Conservation (phyloP, 352 stramenopile species). For the Peronosclerospora sorghi region DNA sequence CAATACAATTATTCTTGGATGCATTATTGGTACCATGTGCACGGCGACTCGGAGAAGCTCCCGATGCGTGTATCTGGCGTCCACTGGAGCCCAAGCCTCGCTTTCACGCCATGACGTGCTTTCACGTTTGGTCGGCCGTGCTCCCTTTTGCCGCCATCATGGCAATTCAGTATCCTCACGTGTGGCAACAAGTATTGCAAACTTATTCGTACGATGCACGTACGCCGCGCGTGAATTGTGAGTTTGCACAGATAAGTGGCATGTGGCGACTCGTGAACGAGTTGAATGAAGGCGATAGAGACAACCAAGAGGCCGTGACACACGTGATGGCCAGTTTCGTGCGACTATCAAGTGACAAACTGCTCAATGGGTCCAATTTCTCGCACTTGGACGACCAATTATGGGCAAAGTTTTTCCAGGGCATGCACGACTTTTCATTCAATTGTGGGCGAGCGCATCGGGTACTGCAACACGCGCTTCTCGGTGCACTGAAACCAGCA, state of each 20-base stretch:
- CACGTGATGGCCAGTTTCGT: slow-evolving; percentile 19
- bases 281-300: slow-evolving; percentile 14
- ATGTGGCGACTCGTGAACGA: slow-evolving; percentile 44
- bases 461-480: slow-evolving; percentile 19
- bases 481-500: slow-evolving; percentile 10
- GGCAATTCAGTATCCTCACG: slow-evolving; percentile 19
- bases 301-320: slow-evolving; percentile 4
- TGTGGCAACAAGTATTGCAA: slow-evolving; percentile 10
- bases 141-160: slow-evolving; percentile 39
- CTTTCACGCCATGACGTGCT: slow-evolving; percentile 57
- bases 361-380: slow-evolving; percentile 7
- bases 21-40: slow-evolving; percentile 30
- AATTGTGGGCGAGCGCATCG: slow-evolving; percentile 25
- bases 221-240: slow-evolving; percentile 30
- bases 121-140: slow-evolving; percentile 40
- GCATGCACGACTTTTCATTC: slow-evolving; percentile 45
- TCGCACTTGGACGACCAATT: slow-evolving; percentile 39
- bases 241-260: slow-evolving; percentile 46
- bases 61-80: slow-evolving; percentile 37
- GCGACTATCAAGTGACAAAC: slow-evolving; percentile 18
- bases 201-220: not conserved
- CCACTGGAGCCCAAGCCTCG: slow-evolving; percentile 26
- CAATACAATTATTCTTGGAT: slow-evolving; percentile 36
- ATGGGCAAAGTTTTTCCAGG: slow-evolving; percentile 46
- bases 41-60: slow-evolving; percentile 9